phyloP scores from a whole-genome alignment of 2,329 filamentous ascomycete species.

The Ramichloridium luteum region DNA sequence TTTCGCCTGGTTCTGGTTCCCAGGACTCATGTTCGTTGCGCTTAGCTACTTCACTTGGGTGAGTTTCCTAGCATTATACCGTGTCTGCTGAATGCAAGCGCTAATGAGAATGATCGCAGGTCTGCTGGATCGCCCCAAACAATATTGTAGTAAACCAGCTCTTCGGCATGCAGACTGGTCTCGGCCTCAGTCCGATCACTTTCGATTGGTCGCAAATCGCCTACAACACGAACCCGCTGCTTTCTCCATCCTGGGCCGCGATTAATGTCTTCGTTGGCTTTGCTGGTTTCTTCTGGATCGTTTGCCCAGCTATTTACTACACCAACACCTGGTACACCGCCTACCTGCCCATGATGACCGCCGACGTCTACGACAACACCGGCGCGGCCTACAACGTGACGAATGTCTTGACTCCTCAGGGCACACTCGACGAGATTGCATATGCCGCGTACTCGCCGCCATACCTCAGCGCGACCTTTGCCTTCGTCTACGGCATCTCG shows the following conservation, averaged over 20 bases:
- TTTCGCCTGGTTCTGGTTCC: constrained; percentile 64
- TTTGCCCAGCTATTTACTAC: constrained; percentile 34
- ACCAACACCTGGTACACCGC: constrained; percentile 58
- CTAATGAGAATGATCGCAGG: too few species aligned
- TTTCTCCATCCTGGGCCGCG: constrained; percentile 27
- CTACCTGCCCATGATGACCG: constrained; percentile 77
- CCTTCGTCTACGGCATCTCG: constrained; percentile 27
- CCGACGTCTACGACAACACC: constrained; percentile 74
- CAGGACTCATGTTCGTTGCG: constrained; percentile 69
- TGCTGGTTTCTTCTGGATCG: constrained; percentile 31
- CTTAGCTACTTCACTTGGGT: constrained; percentile 81
- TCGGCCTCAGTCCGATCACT: constrained; percentile 71
- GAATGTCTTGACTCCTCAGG: constrained; percentile 51
- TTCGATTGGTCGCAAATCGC: constrained; percentile 90
- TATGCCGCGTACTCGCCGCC: constrained; percentile 32
- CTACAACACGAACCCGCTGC: constrained; percentile 61
- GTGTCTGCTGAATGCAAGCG: too few species aligned
- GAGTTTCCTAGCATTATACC: too few species aligned
- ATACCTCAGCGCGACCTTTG: constrained; percentile 28
- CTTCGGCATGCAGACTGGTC: constrained; percentile 75
- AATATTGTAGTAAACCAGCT: constrained; percentile 79
- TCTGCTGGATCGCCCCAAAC: constrained; percentile 80
- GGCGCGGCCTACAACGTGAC: constrained; percentile 70
- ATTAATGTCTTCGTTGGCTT: constrained; percentile 34
- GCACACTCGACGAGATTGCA: constrained; percentile 15